These are phyloP conservation scores for Coemansia sp. DNA, from an alignment of 192 early-diverging fungal genomes.

Conservation along the genomic window DNA sequence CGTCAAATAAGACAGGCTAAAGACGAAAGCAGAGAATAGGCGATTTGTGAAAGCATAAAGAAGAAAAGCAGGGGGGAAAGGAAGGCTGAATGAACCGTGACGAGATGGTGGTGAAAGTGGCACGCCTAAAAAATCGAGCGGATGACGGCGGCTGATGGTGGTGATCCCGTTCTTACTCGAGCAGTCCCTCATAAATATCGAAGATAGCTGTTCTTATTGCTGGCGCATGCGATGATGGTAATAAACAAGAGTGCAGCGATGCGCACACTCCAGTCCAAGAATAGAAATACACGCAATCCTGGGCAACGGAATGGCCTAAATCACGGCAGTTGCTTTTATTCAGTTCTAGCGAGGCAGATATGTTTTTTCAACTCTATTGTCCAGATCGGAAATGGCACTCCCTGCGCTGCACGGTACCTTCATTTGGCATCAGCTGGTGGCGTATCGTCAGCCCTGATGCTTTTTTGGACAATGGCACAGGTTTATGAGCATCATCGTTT, in stretches of 20 bases:
- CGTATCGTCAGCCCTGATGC: not conserved
- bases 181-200: not conserved
- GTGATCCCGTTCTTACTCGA: not conserved
- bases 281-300: not conserved
- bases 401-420: constrained; percentile 1
- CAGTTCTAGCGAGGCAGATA: too few relatives aligned
- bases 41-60: not conserved
- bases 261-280: not conserved
- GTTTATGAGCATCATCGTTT: not conserved
- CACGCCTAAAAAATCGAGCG: not conserved
- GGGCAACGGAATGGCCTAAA: not conserved
- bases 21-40: not conserved
- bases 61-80: not conserved
- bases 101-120: not conserved
- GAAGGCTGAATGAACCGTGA: not conserved
- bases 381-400: not conserved
- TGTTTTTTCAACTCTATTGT: not conserved
- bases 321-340: not conserved
- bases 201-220: not conserved
- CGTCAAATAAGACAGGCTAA: not conserved
- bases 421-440: not conserved
- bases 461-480: not conserved
- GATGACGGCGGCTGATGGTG: not conserved
- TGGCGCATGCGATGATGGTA: not conserved
- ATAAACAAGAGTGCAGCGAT: not conserved